Evolutionary conservation across 352 stramenopile genomes (phyloP), one percentile per base, ranked within the genome.

Genomic region (Phytopythium sindhum): DNA sequence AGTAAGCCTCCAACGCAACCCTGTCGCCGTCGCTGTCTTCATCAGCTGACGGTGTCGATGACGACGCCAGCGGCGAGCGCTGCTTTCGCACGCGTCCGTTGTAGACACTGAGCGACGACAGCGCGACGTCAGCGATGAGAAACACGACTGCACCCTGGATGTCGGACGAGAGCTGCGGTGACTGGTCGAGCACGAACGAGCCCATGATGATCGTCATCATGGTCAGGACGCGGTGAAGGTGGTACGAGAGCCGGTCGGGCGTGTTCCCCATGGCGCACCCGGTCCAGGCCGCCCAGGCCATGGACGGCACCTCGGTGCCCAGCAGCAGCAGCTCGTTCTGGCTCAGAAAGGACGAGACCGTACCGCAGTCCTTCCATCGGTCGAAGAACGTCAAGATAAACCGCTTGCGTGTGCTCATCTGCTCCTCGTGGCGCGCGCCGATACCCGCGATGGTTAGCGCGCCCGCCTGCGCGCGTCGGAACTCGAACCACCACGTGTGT

Each of bases 201-300:
- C 68, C 68, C 68, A 72, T 75, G 14, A 75, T 61, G 56, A 75
- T 75, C 26, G 68, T 75, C 52, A 69, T 52, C 24, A 75, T 55
- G 6, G 68, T 75, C n/a, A 75, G 52, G 17, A 63, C 67, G 50
- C 68, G 68, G 64, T 75, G 68, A 19, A 75, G 65, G 31, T 75
- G 68, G 48, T 75, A 75, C 0, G 65, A 72, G 6, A 75, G 52
- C 8, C 57, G 61, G 4, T 72, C 68, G 1, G 68, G 65, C 12
- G 52, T 69, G 23, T 64, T 72, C 14, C 65, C 65, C 44, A 52
- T 57, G 26, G 70, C 50, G 47, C 65, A 72, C 52, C 61, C 61
- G 41, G 65, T 72, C 65, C 68, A 75, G 33, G 65, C 70, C 4
- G 68, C 68, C 68, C 65, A 72, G 24, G 59, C 63, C 68, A 75